A percentile compares a stretch with the other conserved stretches of the same genome.
phyloP scores from a whole-genome alignment of 179 eudicot species.

The Silene coronaria region DNA sequence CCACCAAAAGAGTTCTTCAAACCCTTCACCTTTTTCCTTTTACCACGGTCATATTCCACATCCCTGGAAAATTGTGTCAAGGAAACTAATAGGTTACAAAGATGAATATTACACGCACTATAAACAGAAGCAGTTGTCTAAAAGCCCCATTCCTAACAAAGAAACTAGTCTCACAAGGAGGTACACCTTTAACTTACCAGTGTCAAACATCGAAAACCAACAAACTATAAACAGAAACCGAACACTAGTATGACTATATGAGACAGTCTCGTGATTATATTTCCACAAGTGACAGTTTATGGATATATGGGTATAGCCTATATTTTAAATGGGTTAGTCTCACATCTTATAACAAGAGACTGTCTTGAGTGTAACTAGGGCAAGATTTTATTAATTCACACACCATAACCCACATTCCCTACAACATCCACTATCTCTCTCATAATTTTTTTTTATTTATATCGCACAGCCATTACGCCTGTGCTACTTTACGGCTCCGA shows the following conservation, averaged over 20 bases:
- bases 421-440: too few species aligned
- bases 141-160: neutral
- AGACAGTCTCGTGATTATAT: neutral
- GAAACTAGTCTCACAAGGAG: neutral
- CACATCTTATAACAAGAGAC: too few species aligned
- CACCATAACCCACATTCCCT: too few species aligned
- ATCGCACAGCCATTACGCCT: too few species aligned
- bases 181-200: neutral
- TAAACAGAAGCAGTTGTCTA: neutral
- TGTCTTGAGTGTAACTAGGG: too few species aligned
- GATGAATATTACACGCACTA: neutral
- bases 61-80: constrained; percentile 45
- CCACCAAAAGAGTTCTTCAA: constrained; percentile 39
- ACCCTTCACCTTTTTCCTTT: constrained; percentile 57
- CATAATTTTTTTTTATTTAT: too few species aligned
- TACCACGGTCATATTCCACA: constrained; percentile 81
- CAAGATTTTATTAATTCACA: too few species aligned
- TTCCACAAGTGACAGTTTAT: neutral
- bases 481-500: too few species aligned
- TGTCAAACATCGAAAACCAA: neutral
- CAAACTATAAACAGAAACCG: neutral
- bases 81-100: neutral
- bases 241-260: neutral
- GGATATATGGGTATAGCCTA: neutral
- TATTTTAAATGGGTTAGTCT: neutral